Evolutionary conservation across 306 rosid species (phyloP), one percentile per base, ranked within the genome.

Genomic region (Malus sylvestris): DNA sequence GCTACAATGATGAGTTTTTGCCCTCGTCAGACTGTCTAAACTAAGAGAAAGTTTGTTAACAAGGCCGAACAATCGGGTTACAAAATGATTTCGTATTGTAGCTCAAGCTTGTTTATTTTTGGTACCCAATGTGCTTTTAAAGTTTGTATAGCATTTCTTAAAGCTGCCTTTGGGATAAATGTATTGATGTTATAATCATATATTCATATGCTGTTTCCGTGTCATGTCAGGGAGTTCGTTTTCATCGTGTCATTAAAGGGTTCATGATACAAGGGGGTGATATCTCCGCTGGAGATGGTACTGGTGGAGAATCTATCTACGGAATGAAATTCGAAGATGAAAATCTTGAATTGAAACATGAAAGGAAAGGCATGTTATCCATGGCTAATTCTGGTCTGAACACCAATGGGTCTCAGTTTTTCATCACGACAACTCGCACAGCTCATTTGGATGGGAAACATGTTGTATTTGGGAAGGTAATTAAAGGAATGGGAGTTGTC

Each of bases 231-330:
- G 98, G 96, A 44, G 85, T 87, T 25, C 83, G 88, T 78, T 90
- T 92, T 80, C 98, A 91, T 81, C 96, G 93, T 44, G 84, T 92
- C 67, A 35, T 87, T 71, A 90, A 89, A 73, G 90, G 95, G 79
- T 92, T 86, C 76, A 94, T 91, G 98, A 85, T 91, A 64, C 95
- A 92, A 88, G 94, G 95, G 67, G 98, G 98, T 42, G 98, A 94
- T 79, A 91, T 89, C 69, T 91, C 98, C 32, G 95, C 96, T 46
- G 95, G 96, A 63, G 96, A 92, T 79, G 98, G 96, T 25, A 89
- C 96, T 13, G 96, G 96, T 32, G 98, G 98, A 78, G 97, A 92
- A 75, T 91, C 96, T 52, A 92, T 92, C 18, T 94, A 91, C 59
- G 98, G 98, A 38, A 46, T 81, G 81, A 89, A 87, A 82, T 91